Conservation (phyloP, 305 asterid genomes). For the Plantago rigida region DNA sequence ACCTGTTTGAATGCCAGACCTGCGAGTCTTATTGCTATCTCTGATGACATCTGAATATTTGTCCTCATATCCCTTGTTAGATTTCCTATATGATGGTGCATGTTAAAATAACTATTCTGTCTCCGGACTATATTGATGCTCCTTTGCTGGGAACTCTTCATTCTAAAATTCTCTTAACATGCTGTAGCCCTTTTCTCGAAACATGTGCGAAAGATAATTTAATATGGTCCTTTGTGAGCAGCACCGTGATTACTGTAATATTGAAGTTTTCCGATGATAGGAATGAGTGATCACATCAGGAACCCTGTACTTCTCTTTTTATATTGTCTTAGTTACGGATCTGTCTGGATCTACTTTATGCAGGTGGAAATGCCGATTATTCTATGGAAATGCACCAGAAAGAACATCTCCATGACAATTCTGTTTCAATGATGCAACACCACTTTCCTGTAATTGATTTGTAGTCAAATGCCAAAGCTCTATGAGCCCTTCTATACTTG, state of each 20-base stretch:
- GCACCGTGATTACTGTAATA: neutral
- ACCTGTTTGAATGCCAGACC: conserved; percentile 17
- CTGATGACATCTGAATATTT: no score
- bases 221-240: neutral
- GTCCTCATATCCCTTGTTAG: no score
- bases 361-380: conserved; percentile 84
- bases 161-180: no score
- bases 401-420: conserved; percentile 75
- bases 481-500: conserved; percentile 8
- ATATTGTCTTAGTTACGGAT: conserved; percentile 10
- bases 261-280: neutral
- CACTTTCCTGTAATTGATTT: conserved; percentile 68
- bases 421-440: conserved; percentile 86
- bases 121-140: no score
- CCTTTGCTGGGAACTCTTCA: no score
- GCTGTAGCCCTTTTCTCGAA: no score
- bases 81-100: neutral
- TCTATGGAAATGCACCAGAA: conserved; percentile 83
- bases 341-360: conserved; percentile 16
- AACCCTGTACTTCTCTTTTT: neutral
- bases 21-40: neutral
- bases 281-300: conserved; percentile 4
- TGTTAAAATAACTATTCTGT: no score
- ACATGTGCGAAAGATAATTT: neutral
- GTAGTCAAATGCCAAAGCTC: conserved; percentile 19